Base-by-base conservation (phyloP, 2,329 filamentous ascomycete species). In the Cladosporium sp. region DNA sequence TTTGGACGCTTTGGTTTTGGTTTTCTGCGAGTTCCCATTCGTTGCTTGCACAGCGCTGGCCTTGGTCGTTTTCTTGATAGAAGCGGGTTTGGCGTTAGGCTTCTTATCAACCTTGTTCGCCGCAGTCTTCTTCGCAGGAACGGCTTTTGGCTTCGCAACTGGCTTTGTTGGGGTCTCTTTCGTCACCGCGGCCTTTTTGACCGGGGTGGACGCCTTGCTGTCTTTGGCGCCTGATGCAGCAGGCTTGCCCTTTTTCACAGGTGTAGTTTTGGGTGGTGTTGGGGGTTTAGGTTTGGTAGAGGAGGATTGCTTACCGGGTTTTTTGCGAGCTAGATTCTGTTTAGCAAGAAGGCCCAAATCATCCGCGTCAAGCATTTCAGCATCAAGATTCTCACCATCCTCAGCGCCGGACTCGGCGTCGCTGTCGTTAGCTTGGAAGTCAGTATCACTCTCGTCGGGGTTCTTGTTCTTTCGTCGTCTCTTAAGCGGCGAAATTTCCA, bases 371-470 rank as follows among this genome's bases (percentile, higher is more conserved):
- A 70, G 54, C 34, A 64, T 58, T 16, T 69, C 67, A 56, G 71
- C 71, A 18, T 67, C 63, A 30, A 72, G 71, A 21, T 70, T 67
- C 30, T 68, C 59, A 67, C 67, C 61, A 8, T 67, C 71, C 23
- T 75, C 77, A 34, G 75, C 77, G 63, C 67, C 71, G 43, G 67
- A 66, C 25, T 77, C 75, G 3, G 57, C 73, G 28, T 77, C 78
- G 51, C 74, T 79, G 18, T 77, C 76, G n/a, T 77, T 75, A 16
- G 76, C 79, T 59, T 82, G 80, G 70, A 84, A 84, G 68, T 83
- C 82, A 18, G 82, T 84, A 68, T 84, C 82, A 65, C 77, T 80
- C 18, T 80, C 80, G 28, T 78, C 76, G 18, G 73, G 74, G 11
- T 71, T 65, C 63, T 76, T 75, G 53, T 68, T 69, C 73, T 75